These are phyloP conservation scores for Ensete glaucum DNA, from an alignment of 176 grass and related monocot genomes.

Conservation along the genomic window DNA sequence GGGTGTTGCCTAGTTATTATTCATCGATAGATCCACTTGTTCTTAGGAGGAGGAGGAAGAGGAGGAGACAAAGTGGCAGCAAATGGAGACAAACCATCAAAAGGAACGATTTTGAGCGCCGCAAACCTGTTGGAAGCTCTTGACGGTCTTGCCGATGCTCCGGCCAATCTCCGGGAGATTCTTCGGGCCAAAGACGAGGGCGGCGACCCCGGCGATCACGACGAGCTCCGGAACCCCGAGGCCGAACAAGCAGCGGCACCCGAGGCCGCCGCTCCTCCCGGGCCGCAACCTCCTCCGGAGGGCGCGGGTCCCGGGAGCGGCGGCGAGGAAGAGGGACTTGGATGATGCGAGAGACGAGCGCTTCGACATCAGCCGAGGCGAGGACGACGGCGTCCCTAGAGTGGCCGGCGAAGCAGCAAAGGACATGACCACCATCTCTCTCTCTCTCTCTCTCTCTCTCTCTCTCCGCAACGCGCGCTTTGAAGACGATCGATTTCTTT, in stretches of 20 bases:
- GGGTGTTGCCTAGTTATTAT: no score
- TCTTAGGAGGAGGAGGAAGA: no score
- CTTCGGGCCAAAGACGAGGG: conserved; percentile 81
- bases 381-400: background rate
- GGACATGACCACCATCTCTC: background rate
- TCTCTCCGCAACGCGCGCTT: no score
- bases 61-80: no score
- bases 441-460: no score
- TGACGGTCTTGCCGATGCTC: conserved; percentile 83
- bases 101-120: background rate
- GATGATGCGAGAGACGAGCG: conserved; percentile 18
- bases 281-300: background rate
- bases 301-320: conserved; percentile 9
- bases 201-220: conserved; percentile 86
- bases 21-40: no score
- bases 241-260: conserved; percentile 74
- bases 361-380: background rate
- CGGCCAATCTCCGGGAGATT: conserved; percentile 82
- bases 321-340: conserved; percentile 21
- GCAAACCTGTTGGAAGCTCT: conserved; percentile 88
- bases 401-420: conserved; percentile 9
- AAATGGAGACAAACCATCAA: no score
- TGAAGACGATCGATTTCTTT: no score
- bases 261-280: conserved; percentile 34
- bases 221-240: conserved; percentile 74